Evolutionary conservation across 257 asterid genomes (phyloP).

Genomic region (Lycium ferocissimum): DNA sequence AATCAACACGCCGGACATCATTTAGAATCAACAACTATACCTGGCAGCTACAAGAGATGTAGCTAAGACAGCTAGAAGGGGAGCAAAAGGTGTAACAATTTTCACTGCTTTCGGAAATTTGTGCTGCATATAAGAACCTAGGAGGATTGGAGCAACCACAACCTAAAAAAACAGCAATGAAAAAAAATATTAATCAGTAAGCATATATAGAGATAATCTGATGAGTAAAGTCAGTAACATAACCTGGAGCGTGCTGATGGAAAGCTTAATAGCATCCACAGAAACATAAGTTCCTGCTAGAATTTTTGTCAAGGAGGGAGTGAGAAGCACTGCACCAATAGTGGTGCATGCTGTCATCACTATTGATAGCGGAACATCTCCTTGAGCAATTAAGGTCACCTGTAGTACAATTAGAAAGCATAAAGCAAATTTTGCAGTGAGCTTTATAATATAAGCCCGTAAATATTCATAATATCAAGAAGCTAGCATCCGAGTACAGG

Average conservation of each 20-base stretch:
- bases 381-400: slow-evolving; percentile 91
- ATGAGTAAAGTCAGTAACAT: background rate
- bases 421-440: slow-evolving; percentile 35
- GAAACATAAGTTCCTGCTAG: slow-evolving; percentile 91
- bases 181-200: background rate
- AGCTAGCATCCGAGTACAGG: background rate
- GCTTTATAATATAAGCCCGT: background rate
- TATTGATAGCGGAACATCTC: slow-evolving; percentile 85
- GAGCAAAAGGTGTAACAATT: slow-evolving; percentile 68
- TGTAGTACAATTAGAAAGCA: slow-evolving; percentile 59
- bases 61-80: slow-evolving; percentile 75
- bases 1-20: background rate
- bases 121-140: slow-evolving; percentile 80
- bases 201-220: too few relatives aligned
- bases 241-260: slow-evolving; percentile 92
- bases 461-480: background rate
- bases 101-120: slow-evolving; percentile 68
- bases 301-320: slow-evolving; percentile 76
- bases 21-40: slow-evolving; percentile 41
- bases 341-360: slow-evolving; percentile 93
- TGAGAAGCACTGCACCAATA: slow-evolving; percentile 83
- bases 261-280: slow-evolving; percentile 70
- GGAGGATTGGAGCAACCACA: slow-evolving; percentile 85
- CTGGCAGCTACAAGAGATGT: slow-evolving; percentile 85
- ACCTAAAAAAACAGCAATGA: slow-evolving; percentile 52